Base-by-base conservation (phyloP, 306 rosid species). In the Lathyrus oleraceus region DNA sequence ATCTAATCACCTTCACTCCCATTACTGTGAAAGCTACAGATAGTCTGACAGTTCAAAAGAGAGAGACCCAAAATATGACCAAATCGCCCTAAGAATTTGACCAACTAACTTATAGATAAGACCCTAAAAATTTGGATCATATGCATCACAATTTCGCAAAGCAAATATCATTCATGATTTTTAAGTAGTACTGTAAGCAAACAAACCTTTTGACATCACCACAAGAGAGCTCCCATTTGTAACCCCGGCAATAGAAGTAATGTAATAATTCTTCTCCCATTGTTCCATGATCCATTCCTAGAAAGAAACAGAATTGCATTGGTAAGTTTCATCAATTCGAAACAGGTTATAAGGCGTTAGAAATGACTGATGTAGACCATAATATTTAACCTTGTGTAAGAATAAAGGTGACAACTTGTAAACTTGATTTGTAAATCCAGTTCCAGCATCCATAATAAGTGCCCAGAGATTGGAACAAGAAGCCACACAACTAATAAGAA, bases 401-500 rank as follows among this genome's bases (percentile, higher is more conserved):
- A 93, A 93, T 66, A 79, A 82, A 17, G 98, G 90, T 0, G 96
- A 90, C 72, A 90, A 76, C 81, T 93, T 92, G 73, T 88, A 87
- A 73, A 93, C 94, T 88, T 93, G 98, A 80, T 12, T 69, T 10
- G 94, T 79, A 81, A 88, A 93, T 70, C 97, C 94, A 64, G 98
- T 93, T 74, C 98, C 97, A 30, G 97, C 97, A 72, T 93, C 98
- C 98, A 93, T 93, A 56, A 93, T 93, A 71, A 93, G 95, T 16
- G 98, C 97, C 98, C 98, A 93, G 35, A 90, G 98, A 87, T 90
- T 90, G 72, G 98, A 87, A 74, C 97, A 90, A 61, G 98, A 93
- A 38, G 97, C 74, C 67, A 93, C 98, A 43, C 97, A 93, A 73
- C 97, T 90, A 69, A 93, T 93, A 65, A 85, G 97, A 70, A 93